Conservation (phyloP, 345 rosid species). For the Fremontodendron californicum region DNA sequence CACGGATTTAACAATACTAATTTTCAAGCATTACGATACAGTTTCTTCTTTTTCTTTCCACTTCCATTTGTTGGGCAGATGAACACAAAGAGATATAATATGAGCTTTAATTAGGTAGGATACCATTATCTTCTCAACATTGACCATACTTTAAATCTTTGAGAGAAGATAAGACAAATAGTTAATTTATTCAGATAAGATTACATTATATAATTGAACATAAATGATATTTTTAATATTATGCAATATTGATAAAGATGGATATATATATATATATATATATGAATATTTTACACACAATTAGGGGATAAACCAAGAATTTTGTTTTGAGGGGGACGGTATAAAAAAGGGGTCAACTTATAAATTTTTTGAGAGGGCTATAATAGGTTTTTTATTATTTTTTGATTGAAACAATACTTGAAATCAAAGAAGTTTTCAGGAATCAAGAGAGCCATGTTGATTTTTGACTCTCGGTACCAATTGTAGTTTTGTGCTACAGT, state of each 20-base stretch:
- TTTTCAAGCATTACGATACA: not conserved
- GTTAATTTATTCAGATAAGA: not conserved
- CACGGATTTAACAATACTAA: not conserved
- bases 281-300: not conserved
- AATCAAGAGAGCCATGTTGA: no score
- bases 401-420: no score
- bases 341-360: no score
- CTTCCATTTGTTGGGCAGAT: not conserved
- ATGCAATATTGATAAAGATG: not conserved
- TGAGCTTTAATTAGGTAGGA: not conserved
- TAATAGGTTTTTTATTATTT: no score
- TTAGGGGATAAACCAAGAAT: no score
- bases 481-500: no score
- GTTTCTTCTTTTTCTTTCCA: not conserved
- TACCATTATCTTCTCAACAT: not conserved
- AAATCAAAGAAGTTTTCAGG: no score
- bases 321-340: no score
- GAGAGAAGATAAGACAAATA: not conserved
- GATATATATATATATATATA: no score
- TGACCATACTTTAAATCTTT: not conserved
- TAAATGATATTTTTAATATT: no score
- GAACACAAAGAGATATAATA: not conserved
- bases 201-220: not conserved
- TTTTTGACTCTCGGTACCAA: no score
- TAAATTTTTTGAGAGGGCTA: no score